Percentiles rank a stretch among this genome's conserved stretches.
Conservation (phyloP, 2,329 filamentous ascomycete genomes). For the Rosellinia necatrix region DNA sequence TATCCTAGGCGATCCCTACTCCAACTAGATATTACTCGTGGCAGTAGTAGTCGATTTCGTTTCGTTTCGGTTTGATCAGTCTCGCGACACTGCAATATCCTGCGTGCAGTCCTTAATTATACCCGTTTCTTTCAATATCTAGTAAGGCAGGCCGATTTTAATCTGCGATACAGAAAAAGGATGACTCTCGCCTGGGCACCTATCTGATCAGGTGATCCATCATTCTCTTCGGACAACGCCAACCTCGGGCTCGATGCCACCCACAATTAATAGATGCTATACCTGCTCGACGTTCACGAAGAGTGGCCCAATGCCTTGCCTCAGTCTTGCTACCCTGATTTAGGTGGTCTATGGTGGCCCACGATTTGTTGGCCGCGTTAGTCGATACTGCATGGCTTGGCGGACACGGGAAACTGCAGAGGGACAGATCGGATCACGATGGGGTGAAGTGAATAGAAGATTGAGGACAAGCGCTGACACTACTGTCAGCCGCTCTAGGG, state of each 20-base stretch:
- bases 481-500: slow-evolving; percentile 5
- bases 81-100: neutral
- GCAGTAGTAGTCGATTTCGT: neutral
- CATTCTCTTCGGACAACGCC: neutral
- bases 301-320: too few species aligned
- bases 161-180: neutral
- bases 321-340: neutral
- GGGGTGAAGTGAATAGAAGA: neutral
- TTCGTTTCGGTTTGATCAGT: neutral
- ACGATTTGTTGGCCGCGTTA: neutral
- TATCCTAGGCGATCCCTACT: neutral
- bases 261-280: neutral
- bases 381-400: neutral
- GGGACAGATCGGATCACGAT: neutral
- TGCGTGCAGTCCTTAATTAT: slow-evolving; percentile 12
- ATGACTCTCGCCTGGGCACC: too few species aligned
- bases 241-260: neutral
- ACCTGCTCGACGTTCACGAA: neutral
- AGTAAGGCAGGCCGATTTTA: neutral
- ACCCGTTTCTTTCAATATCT: slow-evolving; percentile 21
- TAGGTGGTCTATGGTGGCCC: neutral
- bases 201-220: too few species aligned
- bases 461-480: neutral
- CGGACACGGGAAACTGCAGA: neutral
- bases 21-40: neutral